A percentile compares a stretch with the other conserved stretches of the same genome.
These are phyloP conservation scores for Calonectria leucothoes DNA, from an alignment of 2,329 filamentous ascomycete genomes.

Conservation along the genomic window DNA sequence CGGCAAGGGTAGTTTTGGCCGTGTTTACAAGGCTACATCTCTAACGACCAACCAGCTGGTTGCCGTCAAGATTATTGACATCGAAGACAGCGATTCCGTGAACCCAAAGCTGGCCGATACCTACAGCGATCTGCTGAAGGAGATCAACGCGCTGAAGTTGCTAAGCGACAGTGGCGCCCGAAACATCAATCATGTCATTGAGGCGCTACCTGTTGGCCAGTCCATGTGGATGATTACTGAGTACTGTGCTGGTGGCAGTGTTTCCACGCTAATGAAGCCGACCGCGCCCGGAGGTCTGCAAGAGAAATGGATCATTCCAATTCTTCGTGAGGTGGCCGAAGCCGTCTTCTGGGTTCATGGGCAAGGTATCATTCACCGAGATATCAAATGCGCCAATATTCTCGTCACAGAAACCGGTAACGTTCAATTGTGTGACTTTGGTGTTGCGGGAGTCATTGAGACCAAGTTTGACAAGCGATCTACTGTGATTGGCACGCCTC, in stretches of 20 bases:
- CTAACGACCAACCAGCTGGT: conserved; percentile 65
- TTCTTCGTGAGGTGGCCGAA: conserved; percentile 73
- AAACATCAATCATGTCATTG: conserved; percentile 86
- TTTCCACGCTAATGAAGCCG: conserved; percentile 79
- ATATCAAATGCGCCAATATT: conserved; percentile 83
- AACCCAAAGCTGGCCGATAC: conserved; percentile 75
- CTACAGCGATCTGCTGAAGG: conserved; percentile 76
- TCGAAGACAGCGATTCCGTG: conserved; percentile 79
- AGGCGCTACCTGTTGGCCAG: conserved; percentile 80
- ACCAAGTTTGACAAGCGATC: conserved; percentile 80
- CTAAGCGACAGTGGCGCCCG: conserved; percentile 79
- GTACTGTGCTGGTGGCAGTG: conserved; percentile 86
- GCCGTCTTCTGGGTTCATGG: conserved; percentile 76
- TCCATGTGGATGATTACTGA: conserved; percentile 91
- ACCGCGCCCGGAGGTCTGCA: conserved; percentile 73
- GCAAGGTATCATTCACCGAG: conserved; percentile 76
- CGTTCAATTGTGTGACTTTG: conserved; percentile 87
- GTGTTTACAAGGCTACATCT: conserved; percentile 75
- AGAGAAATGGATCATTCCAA: conserved; percentile 77
- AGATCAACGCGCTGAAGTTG: conserved; percentile 76
- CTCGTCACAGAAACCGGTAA: conserved; percentile 80
- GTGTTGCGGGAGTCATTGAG: conserved; percentile 83
- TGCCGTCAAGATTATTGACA: conserved; percentile 86
- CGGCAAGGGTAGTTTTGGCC: conserved; percentile 79
- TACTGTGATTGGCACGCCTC: conserved; percentile 84